Evolutionary conservation across 371 early-diverging fungal species (phyloP).

Genomic region (Mortierella sp.): DNA sequence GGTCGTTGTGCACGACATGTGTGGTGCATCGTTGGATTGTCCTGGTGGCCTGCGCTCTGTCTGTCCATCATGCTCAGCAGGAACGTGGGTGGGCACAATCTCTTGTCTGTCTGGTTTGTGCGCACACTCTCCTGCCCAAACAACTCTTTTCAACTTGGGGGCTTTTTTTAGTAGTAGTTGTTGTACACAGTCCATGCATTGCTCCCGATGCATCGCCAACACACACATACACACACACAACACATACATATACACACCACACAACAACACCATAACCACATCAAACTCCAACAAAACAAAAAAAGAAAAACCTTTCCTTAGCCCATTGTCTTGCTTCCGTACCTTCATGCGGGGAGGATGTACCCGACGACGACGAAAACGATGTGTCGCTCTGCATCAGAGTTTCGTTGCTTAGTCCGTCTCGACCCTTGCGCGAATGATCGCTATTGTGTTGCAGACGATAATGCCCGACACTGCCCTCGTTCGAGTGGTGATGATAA

Average conservation of each 20-base stretch:
- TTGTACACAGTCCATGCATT: neutral
- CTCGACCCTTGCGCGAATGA: neutral
- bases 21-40: neutral
- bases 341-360: conserved; percentile 7
- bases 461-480: neutral
- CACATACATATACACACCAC: neutral
- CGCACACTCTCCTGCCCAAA: neutral
- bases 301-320: neutral
- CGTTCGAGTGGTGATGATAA: neutral
- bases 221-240: neutral
- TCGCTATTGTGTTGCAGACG: neutral
- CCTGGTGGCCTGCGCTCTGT: neutral
- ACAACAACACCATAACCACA: neutral
- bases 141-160: neutral
- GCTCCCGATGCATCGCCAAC: neutral
- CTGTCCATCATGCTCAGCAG: neutral
- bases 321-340: neutral
- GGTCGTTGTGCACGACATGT: neutral
- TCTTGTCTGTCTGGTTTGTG: conserved; percentile 2
- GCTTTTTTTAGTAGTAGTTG: neutral
- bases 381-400: neutral
- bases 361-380: neutral
- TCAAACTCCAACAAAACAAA: neutral
- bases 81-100: conserved; percentile 1
- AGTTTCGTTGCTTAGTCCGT: neutral